Evolutionary conservation across 495 filamentous ascomycete species (phyloP), one percentile per base, ranked within the genome.

Genomic region (Neurospora africana): DNA sequence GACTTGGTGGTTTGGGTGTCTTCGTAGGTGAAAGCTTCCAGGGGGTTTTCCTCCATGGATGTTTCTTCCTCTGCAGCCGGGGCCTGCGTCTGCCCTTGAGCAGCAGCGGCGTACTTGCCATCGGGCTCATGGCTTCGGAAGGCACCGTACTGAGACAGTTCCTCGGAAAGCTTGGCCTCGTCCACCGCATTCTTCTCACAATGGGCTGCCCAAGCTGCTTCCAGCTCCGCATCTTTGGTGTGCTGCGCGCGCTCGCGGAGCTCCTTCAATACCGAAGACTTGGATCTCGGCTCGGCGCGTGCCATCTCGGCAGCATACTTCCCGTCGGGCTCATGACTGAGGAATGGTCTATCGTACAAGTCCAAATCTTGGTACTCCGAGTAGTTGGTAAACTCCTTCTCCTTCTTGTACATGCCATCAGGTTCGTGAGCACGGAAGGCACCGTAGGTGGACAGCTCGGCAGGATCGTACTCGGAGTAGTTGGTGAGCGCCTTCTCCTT

Each of bases 291-390:
- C 61, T 74, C 70, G 11, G 40, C 38, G 10, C 69, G 39, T 68
- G 77, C 71, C 68, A 75, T 69, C 19, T 72, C 65, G 1, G 75
- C 53, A 2, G 76, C 75, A 53, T 82, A 77, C 61, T 76, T 78
- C 38, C 75, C 76, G 39, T 76, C 72, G 17, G 78, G 77, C 71
- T 83, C 82, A 70, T 79, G 72, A 38, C 77, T 78, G 15, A 73
- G 75, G 41, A 78, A 80, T 4, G 81, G 75, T 1, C 74, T 73
- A 65, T 19, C 53, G 69, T 81, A 81, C 23, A 73, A 65, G n/a
- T 73, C 73, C 10, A 80, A 68, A 40, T 79, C 78, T 21, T 78
- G 73, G 41, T 77, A 74, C 37, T 72, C 73, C 13, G 37, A 38
- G 11, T 11, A 36, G 30, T 70, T 36, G 27, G 33, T 40, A 2